Base-by-base conservation (phyloP, 225 moss, liverwort and hornwort genomes). In the Polytrichum formosum region DNA sequence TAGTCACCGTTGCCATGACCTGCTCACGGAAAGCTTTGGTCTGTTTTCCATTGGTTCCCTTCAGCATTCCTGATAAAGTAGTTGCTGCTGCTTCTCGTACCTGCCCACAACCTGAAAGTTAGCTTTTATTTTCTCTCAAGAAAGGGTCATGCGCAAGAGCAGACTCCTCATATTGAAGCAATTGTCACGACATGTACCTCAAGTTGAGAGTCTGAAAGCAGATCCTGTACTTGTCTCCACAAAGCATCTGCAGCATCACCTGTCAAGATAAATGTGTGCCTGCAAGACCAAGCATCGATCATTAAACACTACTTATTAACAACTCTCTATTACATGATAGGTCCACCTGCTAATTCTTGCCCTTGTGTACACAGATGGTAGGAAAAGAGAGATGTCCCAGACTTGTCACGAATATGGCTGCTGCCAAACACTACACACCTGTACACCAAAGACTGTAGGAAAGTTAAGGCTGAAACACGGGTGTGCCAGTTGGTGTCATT, bases 131-230 rank as follows among this genome's bases (percentile, higher is more conserved):
- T 46, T 63, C 37, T 65, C 61, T 23, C 28, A 78, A 54, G 31
- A 28, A 69, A 72, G 16, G 23, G 61, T 22, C 58, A 58, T 6
- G 9, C n/a, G 9, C 6, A 58, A 22, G 23, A 23, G 58, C 6
- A 20, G 21, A 22, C 78, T 88, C 87, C 72, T 81, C 69, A 61
- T 83, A 46, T 46, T 46, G 58, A 23, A 22, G 58, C 21, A 20
- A 22, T 6, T 58, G 58, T 79, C 79, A 82, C 65, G 54, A 63
- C 6, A 56, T 7, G 53, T 84, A 96, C 96, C 93, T 98, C 97
- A 70, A 98, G 90, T 91, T 98, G 97, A 76, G 94, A 75, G 87
- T 98, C 97, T 72, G 88, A 91, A 69, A 98, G 89, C 55, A 98
- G 81, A 62, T 94, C 83, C 65, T 91, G 87, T 69, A 98, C 94